These are phyloP conservation scores for Cladophialophora yegresii DNA, from an alignment of 2,329 filamentous ascomycete genomes.

Conservation along the genomic window DNA sequence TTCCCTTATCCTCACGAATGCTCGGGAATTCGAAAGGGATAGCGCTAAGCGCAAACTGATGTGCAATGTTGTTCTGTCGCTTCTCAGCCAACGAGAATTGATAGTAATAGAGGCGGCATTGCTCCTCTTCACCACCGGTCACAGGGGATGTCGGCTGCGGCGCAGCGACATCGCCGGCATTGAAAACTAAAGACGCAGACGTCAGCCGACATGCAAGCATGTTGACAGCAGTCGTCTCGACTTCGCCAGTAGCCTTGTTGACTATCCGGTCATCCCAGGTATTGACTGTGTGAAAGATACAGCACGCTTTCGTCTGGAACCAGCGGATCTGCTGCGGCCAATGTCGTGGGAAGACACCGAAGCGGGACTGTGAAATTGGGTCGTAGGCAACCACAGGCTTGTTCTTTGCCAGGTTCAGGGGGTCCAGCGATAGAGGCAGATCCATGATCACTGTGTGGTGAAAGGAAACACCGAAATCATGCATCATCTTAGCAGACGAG, in stretches of 20 bases:
- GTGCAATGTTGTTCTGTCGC: conserved; percentile 48
- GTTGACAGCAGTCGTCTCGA: conserved; percentile 54
- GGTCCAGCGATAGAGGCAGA: conserved; percentile 66
- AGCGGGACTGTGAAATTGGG: conserved; percentile 58
- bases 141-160: conserved; percentile 50
- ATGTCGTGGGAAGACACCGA: conserved; percentile 67
- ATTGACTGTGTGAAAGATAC: conserved; percentile 72
- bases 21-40: conserved; percentile 71
- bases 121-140: conserved; percentile 56
- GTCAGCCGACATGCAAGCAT: conserved; percentile 68
- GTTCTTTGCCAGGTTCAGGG: conserved; percentile 60
- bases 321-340: conserved; percentile 60
- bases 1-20: conserved; percentile 56
- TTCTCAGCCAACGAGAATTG: conserved; percentile 50
- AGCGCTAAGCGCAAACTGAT: conserved; percentile 65
- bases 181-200: conserved; percentile 65
- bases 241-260: conserved; percentile 35
- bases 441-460: conserved; percentile 68
- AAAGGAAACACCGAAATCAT: conserved; percentile 70
- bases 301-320: conserved; percentile 68
- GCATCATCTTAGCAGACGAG: conserved; percentile 70
- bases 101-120: conserved; percentile 71
- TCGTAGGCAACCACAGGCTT: conserved; percentile 63
- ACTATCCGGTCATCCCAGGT: conserved; percentile 61
- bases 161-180: conserved; percentile 62